A percentile compares a stretch with the other conserved stretches of the same genome.
These are phyloP conservation scores for Coemansia sp. DNA, from an alignment of 192 early-diverging fungal species.

Conservation along the genomic window DNA sequence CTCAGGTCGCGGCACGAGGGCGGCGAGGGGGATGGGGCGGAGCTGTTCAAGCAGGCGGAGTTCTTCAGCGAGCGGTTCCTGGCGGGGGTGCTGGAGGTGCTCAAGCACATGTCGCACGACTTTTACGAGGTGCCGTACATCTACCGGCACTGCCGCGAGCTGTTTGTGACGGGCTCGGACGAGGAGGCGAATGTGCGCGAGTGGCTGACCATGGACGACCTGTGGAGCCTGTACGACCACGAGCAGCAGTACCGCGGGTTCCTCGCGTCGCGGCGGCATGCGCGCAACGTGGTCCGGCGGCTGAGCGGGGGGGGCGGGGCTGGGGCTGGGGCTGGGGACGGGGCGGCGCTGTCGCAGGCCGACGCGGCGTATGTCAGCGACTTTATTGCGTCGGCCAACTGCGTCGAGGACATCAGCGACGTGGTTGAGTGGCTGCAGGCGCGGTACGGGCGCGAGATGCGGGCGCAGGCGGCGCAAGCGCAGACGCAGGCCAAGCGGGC, in stretches of 20 bases:
- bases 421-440: conserved; percentile 64
- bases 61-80: conserved; percentile 49
- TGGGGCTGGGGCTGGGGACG: no score
- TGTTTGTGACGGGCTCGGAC: conserved; percentile 59
- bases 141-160: conserved; percentile 79
- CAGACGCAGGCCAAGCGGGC: conserved; percentile 43
- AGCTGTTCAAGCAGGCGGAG: conserved; percentile 37
- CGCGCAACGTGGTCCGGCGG: conserved; percentile 53
- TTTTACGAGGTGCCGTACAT: conserved; percentile 92
- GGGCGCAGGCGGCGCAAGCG: conserved; percentile 9
- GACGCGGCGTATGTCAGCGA: conserved; percentile 30
- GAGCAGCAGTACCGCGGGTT: conserved; percentile 75
- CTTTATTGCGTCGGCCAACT: conserved; percentile 17
- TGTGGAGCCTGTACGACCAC: conserved; percentile 89
- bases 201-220: conserved; percentile 64
- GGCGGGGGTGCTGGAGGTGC: conserved; percentile 58
- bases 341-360: neutral
- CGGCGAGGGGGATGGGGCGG: neutral
- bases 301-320: conserved; percentile 39
- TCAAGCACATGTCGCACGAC: conserved; percentile 72
- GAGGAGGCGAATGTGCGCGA: conserved; percentile 51
- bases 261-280: conserved; percentile 58
- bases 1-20: neutral
- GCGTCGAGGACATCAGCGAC: conserved; percentile 65
- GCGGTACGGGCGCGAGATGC: conserved; percentile 52